Evolutionary conservation across 2,329 filamentous ascomycete species (phyloP).

Genomic region (Cladophialophora carrionii): DNA sequence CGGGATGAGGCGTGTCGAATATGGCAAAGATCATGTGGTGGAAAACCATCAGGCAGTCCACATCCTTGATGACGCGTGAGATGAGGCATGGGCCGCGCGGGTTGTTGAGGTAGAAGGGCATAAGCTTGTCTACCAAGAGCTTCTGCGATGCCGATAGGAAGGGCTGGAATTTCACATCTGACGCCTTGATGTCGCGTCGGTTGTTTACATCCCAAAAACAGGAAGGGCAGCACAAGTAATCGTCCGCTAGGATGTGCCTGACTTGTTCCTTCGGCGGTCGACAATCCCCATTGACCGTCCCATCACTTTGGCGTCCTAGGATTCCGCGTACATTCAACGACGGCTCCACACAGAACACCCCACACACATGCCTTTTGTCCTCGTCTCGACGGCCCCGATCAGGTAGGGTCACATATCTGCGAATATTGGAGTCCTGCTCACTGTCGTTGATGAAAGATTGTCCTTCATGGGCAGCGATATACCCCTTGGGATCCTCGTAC

Average conservation of each 20-base stretch:
- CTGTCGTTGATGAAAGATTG: constrained; percentile 35
- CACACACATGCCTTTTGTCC: constrained; percentile 33
- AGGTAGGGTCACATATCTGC: constrained; percentile 28
- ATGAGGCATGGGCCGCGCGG: constrained; percentile 36
- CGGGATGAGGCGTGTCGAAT: constrained; percentile 16
- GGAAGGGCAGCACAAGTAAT: constrained; percentile 26
- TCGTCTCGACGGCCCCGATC: background rate
- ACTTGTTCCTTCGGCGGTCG: constrained; percentile 1
- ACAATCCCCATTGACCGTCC: constrained; percentile 14
- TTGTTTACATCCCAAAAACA: constrained; percentile 35
- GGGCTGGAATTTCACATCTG: constrained; percentile 24
- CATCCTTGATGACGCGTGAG: constrained; percentile 28
- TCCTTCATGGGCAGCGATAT: constrained; percentile 22
- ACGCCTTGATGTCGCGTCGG: constrained; percentile 24
- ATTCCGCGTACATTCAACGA: constrained; percentile 20
- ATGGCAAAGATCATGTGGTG: constrained; percentile 30
- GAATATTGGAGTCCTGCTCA: constrained; percentile 34
- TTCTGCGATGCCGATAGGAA: constrained; percentile 23
- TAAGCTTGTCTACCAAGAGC: constrained; percentile 22
- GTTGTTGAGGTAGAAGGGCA: constrained; percentile 35
- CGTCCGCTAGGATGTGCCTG: constrained; percentile 23
- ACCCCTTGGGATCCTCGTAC: constrained; percentile 30
- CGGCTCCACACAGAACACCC: constrained; percentile 36
- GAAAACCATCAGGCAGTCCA: constrained; percentile 34
- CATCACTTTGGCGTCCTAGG: constrained; percentile 22